phyloP scores from a whole-genome alignment of 2,329 filamentous ascomycete genomes.

The Calonectria honghensis region DNA sequence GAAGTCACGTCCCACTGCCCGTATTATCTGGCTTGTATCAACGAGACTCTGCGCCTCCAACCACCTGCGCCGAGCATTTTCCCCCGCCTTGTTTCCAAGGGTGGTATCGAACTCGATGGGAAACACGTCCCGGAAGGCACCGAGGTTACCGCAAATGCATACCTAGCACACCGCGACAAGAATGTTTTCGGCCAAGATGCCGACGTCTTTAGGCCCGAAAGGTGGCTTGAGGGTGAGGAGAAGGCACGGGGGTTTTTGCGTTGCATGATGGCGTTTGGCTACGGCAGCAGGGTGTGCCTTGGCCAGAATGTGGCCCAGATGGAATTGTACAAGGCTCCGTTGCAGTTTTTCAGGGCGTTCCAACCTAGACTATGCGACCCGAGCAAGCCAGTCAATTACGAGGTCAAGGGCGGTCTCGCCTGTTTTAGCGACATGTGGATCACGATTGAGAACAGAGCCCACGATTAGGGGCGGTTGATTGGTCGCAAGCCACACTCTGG shows the following conservation, averaged over 20 bases:
- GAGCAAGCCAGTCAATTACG: background rate
- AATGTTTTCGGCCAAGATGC: background rate
- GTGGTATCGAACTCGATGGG: background rate
- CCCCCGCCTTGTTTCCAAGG: background rate
- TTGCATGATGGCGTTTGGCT: slow-evolving; percentile 59
- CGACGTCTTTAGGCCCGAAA: background rate
- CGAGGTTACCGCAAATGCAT: background rate
- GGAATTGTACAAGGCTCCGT: slow-evolving; percentile 59
- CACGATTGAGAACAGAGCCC: background rate
- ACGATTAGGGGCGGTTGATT: background rate
- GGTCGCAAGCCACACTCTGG: background rate
- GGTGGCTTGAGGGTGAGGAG: slow-evolving; percentile 1
- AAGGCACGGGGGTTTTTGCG: background rate
- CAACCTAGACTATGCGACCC: background rate
- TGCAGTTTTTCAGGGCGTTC: slow-evolving; percentile 45
- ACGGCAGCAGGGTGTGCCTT: slow-evolving; percentile 65
- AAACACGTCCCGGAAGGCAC: background rate
- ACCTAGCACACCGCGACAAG: background rate
- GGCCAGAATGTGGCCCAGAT: slow-evolving; percentile 66
- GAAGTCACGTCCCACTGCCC: slow-evolving; percentile 2
- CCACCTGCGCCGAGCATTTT: background rate
- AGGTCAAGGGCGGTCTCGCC: background rate
- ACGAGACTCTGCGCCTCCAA: background rate
- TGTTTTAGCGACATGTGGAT: slow-evolving; percentile 4
- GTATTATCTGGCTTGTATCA: background rate